Base-by-base conservation (phyloP, 148 eudicot species). In the Chenopodium berlandieri region DNA sequence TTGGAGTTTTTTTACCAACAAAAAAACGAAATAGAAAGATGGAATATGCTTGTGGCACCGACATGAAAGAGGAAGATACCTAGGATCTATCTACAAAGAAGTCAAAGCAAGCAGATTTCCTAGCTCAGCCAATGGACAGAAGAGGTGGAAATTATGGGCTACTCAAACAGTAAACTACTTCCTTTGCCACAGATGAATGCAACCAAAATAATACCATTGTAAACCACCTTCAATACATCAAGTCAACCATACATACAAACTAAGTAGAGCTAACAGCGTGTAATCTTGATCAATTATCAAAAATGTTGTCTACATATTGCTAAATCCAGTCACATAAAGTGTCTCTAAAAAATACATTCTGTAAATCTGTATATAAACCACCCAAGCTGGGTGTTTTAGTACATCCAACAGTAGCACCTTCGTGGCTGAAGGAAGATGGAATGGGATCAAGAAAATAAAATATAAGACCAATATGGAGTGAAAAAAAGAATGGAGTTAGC, bases 351-450 rank as follows among this genome's bases (percentile, higher is more conserved):
- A 80, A 77, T 84, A 32, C 80, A 69, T 64, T 80, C 56, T 64
- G 83, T 75, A 32, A 69, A 52, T 80, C 56, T 64, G 83, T 69
- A 32, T 71, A 75, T 80, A 77, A 63, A 30, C 76, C 71, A 76
- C 67, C 77, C 80, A 72, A 73, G 67, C 73, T 64, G 64, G 80
- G 77, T 65, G 78, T 84, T 84, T 71, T 74, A 80, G 73, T 80
- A 76, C 83, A 80, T 63, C 86, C 80, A 76, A 31, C 54, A 80
- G 80, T 70, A 84, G 80, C 80, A 84, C 86, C 79, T 84, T 84
- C n/a, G 80, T 77, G 80, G 58, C 80, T 77, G 67, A 20, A 58
- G 75, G 46, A 71, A 76, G 17, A 65, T 60, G 74, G 71, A 75
- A 31, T 54, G 14, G 37, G 69, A 71, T 13, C 27, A 79, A 63